Evolutionary conservation across 805 yeast genomes (phyloP), one percentile per base, ranked within the genome.

Genomic region (Candida taoyuanica): DNA sequence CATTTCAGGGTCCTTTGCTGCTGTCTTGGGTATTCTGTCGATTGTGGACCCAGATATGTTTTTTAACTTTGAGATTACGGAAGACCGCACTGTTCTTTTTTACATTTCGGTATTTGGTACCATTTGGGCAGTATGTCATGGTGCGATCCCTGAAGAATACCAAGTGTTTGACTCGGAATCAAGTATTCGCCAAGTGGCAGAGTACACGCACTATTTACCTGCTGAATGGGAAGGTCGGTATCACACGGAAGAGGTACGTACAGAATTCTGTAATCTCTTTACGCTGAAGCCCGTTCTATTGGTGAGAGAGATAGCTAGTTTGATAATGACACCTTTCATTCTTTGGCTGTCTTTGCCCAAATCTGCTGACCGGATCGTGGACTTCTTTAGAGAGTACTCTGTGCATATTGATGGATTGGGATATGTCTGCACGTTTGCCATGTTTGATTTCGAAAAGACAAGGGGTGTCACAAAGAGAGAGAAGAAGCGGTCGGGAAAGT

Each of bases 381-480:
- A 93, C 55, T 93, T 93, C 55, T 86, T 91, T 59, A 66, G 98
- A 39, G 97, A 91, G 42, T 82, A 76, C 49, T 80, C 95, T 11
- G 80, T 88, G 11, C 93, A 91, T 58, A 86, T 89, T 33, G 97
- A 89, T 63, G 98, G 96, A 0, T 66, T 93, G 29, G 99, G 98
- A 0, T 83, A 89, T 54, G 95, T 93, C 27, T 91, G 98, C 56
- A 81, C 86, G 21, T 87, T 81, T 69, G 98, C 98, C 2, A 85
- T 86, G 80, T 93, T 93, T 62, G 82, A 86, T 48, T 77, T 83
- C 45, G 88, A 81, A 44, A 76, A 76, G 46, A 70, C 72, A 43
- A 73, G 68, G 39, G 63, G 66, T 42, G 63, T 64, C 42, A 21
- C 30, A 43, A 65, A 66, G 46, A 23, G 44, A 23, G 20, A 40